These are phyloP conservation scores for Amanita rimosa DNA, from an alignment of 768 basidiomycete genomes.

Conservation along the genomic window DNA sequence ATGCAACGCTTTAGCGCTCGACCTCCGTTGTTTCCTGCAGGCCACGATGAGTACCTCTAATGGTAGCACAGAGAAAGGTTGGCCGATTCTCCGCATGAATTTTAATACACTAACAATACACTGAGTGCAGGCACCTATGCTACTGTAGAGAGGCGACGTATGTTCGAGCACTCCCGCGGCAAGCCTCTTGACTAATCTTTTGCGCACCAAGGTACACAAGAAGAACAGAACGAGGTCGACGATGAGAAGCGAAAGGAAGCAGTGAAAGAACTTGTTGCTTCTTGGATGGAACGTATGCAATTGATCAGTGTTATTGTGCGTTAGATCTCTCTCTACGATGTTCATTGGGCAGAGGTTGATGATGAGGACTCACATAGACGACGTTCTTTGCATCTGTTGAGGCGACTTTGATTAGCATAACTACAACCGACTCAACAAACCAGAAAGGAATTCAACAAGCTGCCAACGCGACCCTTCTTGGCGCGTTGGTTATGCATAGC, in stretches of 20 bases:
- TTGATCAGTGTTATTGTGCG: conserved; percentile 39
- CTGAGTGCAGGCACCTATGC: neutral
- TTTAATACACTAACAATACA: neutral
- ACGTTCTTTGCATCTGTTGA: conserved; percentile 55
- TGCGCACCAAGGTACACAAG: conserved; percentile 19
- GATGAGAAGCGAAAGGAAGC: conserved; percentile 32
- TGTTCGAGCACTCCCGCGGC: neutral
- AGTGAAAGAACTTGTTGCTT: conserved; percentile 39
- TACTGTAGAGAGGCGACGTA: neutral
- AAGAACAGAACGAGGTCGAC: conserved; percentile 38
- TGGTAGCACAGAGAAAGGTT: neutral
- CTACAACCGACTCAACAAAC: conserved; percentile 18
- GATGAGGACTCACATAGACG: conserved; percentile 24
- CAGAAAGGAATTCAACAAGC: conserved; percentile 16
- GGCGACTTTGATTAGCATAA: conserved; percentile 36
- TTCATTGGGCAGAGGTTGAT: neutral
- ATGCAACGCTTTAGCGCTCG: neutral
- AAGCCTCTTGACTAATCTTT: neutral
- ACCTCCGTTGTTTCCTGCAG: neutral
- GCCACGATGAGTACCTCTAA: neutral
- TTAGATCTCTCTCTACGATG: neutral
- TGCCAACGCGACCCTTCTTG: conserved; percentile 36
- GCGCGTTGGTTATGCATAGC: conserved; percentile 42
- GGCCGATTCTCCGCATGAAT: neutral
- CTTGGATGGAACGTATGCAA: conserved; percentile 54